These are phyloP conservation scores for Mycena rebaudengoi DNA, from an alignment of 768 basidiomycete genomes.

Conservation along the genomic window DNA sequence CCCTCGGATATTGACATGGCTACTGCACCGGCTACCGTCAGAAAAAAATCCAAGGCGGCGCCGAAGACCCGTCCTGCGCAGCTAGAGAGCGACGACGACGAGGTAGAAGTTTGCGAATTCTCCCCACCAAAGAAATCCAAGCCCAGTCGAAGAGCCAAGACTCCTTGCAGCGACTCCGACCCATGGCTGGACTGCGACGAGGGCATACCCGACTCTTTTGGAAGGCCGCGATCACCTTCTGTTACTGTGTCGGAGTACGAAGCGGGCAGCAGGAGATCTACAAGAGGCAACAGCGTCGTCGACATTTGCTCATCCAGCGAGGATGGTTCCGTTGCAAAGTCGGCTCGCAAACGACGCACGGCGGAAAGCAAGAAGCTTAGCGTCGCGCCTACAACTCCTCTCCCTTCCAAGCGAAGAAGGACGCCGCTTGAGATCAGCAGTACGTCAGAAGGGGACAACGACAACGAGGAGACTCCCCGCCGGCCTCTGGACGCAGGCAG, in stretches of 20 bases:
- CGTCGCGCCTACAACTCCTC: background rate
- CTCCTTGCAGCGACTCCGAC: background rate
- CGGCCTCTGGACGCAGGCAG: background rate
- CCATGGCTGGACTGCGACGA: background rate
- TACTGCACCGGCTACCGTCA: no score
- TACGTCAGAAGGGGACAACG: constrained; percentile 17
- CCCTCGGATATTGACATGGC: constrained; percentile 7
- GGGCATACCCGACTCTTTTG: background rate
- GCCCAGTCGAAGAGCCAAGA: background rate
- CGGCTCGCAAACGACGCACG: no score
- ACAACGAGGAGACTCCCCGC: constrained; percentile 17
- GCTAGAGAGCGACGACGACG: no score
- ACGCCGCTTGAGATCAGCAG: background rate
- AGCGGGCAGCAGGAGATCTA: constrained; percentile 2
- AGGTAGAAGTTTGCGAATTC: background rate
- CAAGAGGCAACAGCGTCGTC: constrained; percentile 9
- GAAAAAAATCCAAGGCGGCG: no score
- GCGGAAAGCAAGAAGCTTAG: background rate
- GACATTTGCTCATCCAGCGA: constrained; percentile 23
- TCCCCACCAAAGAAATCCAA: background rate
- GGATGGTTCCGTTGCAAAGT: background rate
- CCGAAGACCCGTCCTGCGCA: no score
- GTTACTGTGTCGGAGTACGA: background rate
- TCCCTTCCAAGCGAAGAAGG: background rate
- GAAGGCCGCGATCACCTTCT: constrained; percentile 16